Conservation (phyloP, 2,329 filamentous ascomycete genomes). For the Botrytis byssoidea region DNA sequence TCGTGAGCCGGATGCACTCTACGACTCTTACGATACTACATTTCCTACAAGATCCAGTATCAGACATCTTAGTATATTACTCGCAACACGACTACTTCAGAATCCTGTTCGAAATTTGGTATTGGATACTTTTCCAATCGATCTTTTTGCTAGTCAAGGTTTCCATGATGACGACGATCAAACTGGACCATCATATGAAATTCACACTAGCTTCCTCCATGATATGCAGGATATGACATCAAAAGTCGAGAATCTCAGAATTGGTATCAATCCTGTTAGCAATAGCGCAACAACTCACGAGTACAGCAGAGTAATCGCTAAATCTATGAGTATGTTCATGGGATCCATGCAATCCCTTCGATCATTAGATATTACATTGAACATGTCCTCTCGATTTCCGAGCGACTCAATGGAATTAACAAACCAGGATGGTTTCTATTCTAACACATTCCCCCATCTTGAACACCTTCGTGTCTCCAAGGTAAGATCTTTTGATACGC, state of each 20-base stretch:
- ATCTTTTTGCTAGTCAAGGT: conserved; percentile 6
- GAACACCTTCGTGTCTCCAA: conserved; percentile 14
- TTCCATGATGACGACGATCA: not conserved
- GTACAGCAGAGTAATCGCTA: not conserved
- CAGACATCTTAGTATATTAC: conserved; percentile 11
- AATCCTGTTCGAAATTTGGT: not conserved
- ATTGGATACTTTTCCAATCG: conserved; percentile 7
- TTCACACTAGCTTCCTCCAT: conserved; percentile 9
- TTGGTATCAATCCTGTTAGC: conserved; percentile 9
- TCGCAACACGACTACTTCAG: conserved; percentile 2
- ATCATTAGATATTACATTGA: not conserved
- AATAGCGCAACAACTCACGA: not conserved
- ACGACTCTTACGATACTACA: conserved; percentile 16
- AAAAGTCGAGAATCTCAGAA: not conserved
- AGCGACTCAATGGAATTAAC: not conserved
- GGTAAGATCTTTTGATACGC: not conserved
- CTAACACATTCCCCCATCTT: conserved; percentile 7
- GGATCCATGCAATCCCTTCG: conserved; percentile 13
- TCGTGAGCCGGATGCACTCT: conserved; percentile 6
- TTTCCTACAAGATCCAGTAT: conserved; percentile 15
- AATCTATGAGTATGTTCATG: conserved; percentile 12
- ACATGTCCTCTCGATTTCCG: conserved; percentile 13
- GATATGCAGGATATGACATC: conserved; percentile 14
- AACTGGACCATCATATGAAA: not conserved
- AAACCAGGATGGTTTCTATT: not conserved